Evolutionary conservation across 257 asterid genomes (phyloP), one percentile per base, ranked within the genome.

Genomic region (Prunella vulgaris): DNA sequence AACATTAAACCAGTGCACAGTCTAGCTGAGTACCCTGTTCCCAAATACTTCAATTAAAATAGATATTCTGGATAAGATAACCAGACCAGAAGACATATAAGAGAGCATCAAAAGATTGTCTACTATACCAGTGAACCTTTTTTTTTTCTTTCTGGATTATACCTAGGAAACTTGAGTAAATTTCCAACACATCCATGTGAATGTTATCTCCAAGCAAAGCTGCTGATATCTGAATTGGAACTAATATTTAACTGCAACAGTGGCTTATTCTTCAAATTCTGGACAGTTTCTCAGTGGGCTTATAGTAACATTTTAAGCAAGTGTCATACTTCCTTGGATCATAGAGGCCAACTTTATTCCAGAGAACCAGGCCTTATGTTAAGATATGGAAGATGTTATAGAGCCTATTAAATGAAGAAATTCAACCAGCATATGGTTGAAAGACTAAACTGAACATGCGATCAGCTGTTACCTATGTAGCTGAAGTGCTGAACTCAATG

Each of bases 381-480:
- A 12, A 1, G 9, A 15, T 21, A 46, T 32, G 9, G 5, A 61
- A 60, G 49, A 44, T 15, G 49, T 30, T 15, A 10, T 28, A 2
- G n/a, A 3, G 14, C 27, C 48, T 13, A 59, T 40, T 10, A 10
- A 42, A 57, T 42, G 62, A 69, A 62, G 25, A 64, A 60, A 21
- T 54, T 54, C 48, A 65, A 37, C 67, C 67, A 77, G 48, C 13
- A 66, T 21, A 57, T 64, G 30, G 52, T 49, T 40, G 66, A 64
- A 64, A 53, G 28, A 60, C 51, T 21, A 66, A 66, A 24, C 21
- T 27, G 49, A 51, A 51, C 53, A 56, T 30, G 62, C 60, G 56
- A 17, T 33, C 62, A 25, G 12, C 58, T 44, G 60, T 51, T 57
- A 33, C 42, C 30, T 60, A 51, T 7, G 27, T 66, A 52, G 60